Conservation (phyloP, 202 grass and related monocot species). For the Setaria viridis region DNA sequence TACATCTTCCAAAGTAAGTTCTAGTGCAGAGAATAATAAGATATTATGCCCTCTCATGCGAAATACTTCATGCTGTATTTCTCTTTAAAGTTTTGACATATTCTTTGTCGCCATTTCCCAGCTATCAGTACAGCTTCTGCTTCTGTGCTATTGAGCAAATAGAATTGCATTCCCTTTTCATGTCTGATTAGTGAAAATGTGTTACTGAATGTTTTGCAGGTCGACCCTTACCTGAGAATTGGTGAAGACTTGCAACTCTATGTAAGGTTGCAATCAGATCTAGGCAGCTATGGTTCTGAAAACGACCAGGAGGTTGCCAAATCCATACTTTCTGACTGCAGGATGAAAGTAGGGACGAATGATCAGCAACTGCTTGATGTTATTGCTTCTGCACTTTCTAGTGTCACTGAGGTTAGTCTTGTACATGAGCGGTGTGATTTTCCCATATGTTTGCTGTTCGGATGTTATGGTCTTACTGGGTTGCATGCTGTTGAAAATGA, state of each 20-base stretch:
- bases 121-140: constrained; percentile 18
- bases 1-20: constrained; percentile 75
- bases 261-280: constrained; percentile 78
- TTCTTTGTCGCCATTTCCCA: background rate
- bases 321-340: constrained; percentile 68
- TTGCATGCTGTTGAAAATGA: constrained; percentile 38
- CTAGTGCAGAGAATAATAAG: background rate
- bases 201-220: constrained; percentile 54
- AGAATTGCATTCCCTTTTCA: constrained; percentile 32
- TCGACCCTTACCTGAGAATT: constrained; percentile 89
- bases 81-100: constrained; percentile 4
- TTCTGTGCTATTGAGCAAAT: constrained; percentile 34
- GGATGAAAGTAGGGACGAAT: constrained; percentile 50
- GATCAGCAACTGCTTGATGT: constrained; percentile 75
- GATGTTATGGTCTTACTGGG: constrained; percentile 29
- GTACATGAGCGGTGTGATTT: background rate
- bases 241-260: constrained; percentile 93
- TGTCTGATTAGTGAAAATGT: constrained; percentile 30
- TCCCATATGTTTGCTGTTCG: constrained; percentile 34
- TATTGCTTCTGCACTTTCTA: constrained; percentile 61
- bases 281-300: constrained; percentile 77
- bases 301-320: constrained; percentile 69
- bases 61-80: constrained; percentile 2
- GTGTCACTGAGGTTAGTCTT: constrained; percentile 66
- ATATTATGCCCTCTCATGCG: constrained; percentile 33